Base-by-base conservation (phyloP, 768 basidiomycete genomes). In the Psilocybe tampanensis region DNA sequence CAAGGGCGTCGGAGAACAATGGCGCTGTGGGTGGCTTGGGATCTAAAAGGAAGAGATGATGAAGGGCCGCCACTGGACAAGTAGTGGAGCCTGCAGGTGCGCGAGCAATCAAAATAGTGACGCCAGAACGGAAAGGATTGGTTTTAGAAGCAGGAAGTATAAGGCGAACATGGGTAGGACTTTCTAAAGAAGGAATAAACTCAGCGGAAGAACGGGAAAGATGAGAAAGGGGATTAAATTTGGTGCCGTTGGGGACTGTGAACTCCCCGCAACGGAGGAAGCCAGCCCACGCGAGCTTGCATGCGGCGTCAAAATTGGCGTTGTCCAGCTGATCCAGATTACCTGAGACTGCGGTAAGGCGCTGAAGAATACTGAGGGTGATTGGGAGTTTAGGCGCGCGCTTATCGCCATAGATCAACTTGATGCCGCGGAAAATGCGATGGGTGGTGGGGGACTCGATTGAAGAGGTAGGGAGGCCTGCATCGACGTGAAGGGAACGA, bases 61-160 rank as follows among this genome's bases (percentile, higher is more conserved):
- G 34, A 1, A 60, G 23, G 4, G 59, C 58, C 4, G 44, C 8
- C 5, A 60, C 54, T 5, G 59, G 42, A 22, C 59, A 55, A 5
- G 47, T 36, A 1, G 33, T 5, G 18, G 21, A 18, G 17, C 12
- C 11, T 15, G 19, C 26, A 15, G 54, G 59, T 5, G 59, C 54
- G 17, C 29, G 32, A 3, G 59, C 34, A 12, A 60, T 50, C 12
- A 51, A 26, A 9, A 29, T 29, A 29, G 29, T 5, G 5, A 29
- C 29, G 5, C 29, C 29, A 29, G 29, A 29, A 29, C 70, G 62
- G 52, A 75, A 76, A 3, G 72, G 74, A 60, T 76, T 70, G 11
- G 73, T 76, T 54, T 76, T 76, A 0, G 74, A 76, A 3, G 66
- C 62, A 8, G 73, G 72, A 1, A 76, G 64, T 8, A 60, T 63